These are phyloP conservation scores for Blastocystis sp. DNA, from an alignment of 352 stramenopile genomes.

Conservation along the genomic window DNA sequence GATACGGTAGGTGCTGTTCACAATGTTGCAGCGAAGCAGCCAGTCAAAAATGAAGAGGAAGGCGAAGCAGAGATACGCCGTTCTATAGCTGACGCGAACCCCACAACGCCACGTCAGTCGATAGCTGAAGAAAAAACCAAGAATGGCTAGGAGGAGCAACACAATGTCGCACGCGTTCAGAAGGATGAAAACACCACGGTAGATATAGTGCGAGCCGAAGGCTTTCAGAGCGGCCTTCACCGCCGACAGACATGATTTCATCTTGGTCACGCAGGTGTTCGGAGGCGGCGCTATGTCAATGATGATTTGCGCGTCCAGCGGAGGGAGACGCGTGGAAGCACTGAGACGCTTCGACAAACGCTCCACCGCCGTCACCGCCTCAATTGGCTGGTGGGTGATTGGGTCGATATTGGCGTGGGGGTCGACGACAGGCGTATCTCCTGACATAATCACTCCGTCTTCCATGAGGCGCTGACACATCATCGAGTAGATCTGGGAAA, in stretches of 20 bases:
- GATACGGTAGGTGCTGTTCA: not conserved
- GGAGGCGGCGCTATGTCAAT: too few species aligned
- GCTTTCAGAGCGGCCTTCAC: not conserved
- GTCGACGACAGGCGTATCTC: too few species aligned
- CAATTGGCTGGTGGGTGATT: not conserved
- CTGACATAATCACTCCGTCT: not conserved
- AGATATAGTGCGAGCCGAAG: not conserved
- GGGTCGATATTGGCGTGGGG: not conserved
- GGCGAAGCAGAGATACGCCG: not conserved
- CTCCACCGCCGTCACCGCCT: not conserved
- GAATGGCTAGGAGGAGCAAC: not conserved
- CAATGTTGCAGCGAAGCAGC: not conserved
- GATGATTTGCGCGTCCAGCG: not conserved
- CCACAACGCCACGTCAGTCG: not conserved
- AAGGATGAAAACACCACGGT: not conserved
- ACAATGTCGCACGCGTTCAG: not conserved
- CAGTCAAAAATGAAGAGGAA: slow-evolving; percentile 25
- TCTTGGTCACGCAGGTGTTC: not conserved
- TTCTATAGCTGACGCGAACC: not conserved
- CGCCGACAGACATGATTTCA: not conserved
- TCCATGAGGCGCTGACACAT: slow-evolving; percentile 32
- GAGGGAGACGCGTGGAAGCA: not conserved
- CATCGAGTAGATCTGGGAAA: slow-evolving; percentile 45
- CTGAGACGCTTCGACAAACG: not conserved
- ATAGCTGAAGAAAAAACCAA: slow-evolving; percentile 25